Conservation (phyloP, 2,329 filamentous ascomycete species). For the Apiospora pterosperma region DNA sequence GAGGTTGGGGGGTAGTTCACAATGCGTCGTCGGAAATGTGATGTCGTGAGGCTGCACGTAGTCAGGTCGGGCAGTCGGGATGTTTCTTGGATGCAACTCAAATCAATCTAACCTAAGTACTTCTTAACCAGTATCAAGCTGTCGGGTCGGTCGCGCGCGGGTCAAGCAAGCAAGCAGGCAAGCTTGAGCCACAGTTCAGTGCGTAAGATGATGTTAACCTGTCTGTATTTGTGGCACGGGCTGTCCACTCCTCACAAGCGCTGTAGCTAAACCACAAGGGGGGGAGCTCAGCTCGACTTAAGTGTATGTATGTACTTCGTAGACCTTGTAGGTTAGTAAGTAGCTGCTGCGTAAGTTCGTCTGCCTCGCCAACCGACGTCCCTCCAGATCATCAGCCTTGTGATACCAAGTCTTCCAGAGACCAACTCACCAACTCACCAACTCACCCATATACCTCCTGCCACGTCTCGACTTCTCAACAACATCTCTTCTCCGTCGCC, state of each 20-base stretch:
- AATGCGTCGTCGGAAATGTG: not conserved
- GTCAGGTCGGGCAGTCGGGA: not conserved
- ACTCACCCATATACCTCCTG: not conserved
- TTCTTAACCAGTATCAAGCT: not conserved
- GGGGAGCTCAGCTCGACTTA: not conserved
- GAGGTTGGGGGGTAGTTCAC: not conserved
- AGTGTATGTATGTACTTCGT: too few species aligned
- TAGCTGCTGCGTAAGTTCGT: slow-evolving; percentile 2
- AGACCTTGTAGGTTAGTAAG: not conserved
- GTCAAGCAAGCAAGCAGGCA: not conserved
- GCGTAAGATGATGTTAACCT: too few species aligned
- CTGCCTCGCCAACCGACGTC: not conserved
- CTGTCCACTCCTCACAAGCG: not conserved
- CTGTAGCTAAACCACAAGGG: slow-evolving; percentile 2
- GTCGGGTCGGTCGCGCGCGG: too few species aligned
- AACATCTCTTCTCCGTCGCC: not conserved
- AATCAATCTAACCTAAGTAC: not conserved
- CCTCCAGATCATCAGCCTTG: slow-evolving; percentile 1
- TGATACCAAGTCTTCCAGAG: not conserved
- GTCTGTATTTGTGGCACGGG: not conserved
- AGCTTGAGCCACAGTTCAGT: slow-evolving; percentile 3
- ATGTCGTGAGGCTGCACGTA: not conserved
- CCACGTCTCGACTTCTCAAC: not conserved
- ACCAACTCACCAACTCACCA: not conserved
- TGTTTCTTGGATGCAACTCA: not conserved